Base-by-base conservation (phyloP, 2,329 filamentous ascomycete genomes). In the Exophiala xenobiotica region DNA sequence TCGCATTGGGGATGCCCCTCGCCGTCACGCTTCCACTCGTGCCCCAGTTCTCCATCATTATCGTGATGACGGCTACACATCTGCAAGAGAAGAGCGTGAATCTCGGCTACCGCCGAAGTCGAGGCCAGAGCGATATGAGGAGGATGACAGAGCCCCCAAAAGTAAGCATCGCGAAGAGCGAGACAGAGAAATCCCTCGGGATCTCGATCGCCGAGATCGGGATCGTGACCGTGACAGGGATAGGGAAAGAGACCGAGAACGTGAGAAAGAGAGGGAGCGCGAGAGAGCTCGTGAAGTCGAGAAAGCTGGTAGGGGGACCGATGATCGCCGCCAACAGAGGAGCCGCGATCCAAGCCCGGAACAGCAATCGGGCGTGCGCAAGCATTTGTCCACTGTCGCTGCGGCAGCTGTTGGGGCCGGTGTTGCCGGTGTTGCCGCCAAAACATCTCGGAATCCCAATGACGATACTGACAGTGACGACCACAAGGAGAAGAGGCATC, bases 11-110 rank as follows among this genome's bases (percentile, higher is more conserved):
- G 56, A 54, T 19, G 12, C 46, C 11, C 50, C 51, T 4, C 46
- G 49, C 11, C 48, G 58, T 11, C 52, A 54, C 8, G 47, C 54
- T 33, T 57, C 56, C 8, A 47, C 29, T 11, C 57, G 51, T 43
- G 46, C 49, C 20, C 58, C 61, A 20, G 59, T 63, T 11, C 33
- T 61, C 20, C 57, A 62, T 53, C 61, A 63, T 16, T 53, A 57
- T 47, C 58, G 53, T 5, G 59, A 62, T 7, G 61, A 62, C 22
- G 58, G 51, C 24, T 54, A 58, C 41, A 47, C 57, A 7, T 54
- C 54, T 6, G 44, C 53, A 6, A 46, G 51, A 46, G 54, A 57
- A 9, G 54, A 53, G 23, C 56, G 49, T 9, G 49, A 61, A 19
- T 20, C 42, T 22, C 53, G 56, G 12, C 37, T 46, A 16, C 7